Evolutionary conservation across 306 rosid genomes (phyloP).

Genomic region (Ormosia semicastrata): DNA sequence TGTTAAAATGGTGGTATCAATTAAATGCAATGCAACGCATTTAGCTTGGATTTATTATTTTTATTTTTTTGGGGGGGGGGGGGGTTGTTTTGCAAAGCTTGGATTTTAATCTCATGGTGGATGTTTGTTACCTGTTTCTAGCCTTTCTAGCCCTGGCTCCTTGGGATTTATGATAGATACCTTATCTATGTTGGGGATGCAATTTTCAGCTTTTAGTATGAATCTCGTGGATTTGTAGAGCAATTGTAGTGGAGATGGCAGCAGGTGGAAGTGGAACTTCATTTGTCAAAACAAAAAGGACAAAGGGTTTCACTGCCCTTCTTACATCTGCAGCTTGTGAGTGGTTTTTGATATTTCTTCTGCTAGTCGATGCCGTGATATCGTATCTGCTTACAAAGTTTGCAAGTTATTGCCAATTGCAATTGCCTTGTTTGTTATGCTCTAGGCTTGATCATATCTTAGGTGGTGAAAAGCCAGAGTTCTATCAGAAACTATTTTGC

Average conservation of each 20-base stretch:
- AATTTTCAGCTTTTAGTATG: conserved; percentile 34
- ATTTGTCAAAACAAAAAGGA: conserved; percentile 48
- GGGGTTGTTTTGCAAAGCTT: not conserved
- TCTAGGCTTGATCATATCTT: conserved; percentile 70
- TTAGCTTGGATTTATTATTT: conserved; percentile 6
- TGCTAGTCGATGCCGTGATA: conserved; percentile 57
- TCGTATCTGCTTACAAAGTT: conserved; percentile 63
- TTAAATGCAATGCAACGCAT: conserved; percentile 31
- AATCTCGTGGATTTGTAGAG: conserved; percentile 35
- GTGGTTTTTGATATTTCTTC: conserved; percentile 80
- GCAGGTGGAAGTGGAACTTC: conserved; percentile 37
- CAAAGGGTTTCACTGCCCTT: conserved; percentile 38
- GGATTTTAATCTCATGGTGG: conserved; percentile 18
- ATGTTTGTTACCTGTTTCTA: not conserved
- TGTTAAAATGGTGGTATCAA: not conserved
- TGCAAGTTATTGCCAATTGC: conserved; percentile 70
- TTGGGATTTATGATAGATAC: conserved; percentile 13
- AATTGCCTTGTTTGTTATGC: conserved; percentile 79
- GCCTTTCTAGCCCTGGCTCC: conserved; percentile 20
- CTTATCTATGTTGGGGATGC: conserved; percentile 27
- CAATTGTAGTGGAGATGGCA: conserved; percentile 47
- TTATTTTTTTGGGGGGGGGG: not conserved
- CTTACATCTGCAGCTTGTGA: conserved; percentile 79
- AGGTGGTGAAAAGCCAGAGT: conserved; percentile 39
- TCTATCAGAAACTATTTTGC: conserved; percentile 59